A percentile compares a stretch with the other conserved stretches of the same genome.
Conservation (phyloP, 371 early-diverging fungal species). For the Mucor velutinosus region DNA sequence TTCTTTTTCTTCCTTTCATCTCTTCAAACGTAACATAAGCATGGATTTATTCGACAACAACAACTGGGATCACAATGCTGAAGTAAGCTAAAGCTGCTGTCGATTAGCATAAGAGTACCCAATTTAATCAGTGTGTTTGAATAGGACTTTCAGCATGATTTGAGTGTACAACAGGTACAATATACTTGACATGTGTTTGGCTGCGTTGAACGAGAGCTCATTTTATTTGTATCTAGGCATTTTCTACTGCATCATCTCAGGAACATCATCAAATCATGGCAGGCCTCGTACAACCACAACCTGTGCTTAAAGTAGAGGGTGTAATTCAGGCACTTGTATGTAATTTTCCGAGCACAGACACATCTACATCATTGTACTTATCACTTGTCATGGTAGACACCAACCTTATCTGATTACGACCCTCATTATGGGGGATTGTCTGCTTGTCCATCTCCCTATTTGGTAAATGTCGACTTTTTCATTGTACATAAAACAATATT, state of each 20-base stretch:
- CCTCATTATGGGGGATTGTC: slow-evolving; percentile 17
- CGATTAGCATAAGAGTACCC: neutral
- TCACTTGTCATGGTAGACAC: slow-evolving; percentile 8
- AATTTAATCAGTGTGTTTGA: neutral
- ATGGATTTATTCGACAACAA: slow-evolving; percentile 1
- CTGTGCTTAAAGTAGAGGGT: slow-evolving; percentile 17
- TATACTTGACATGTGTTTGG: neutral
- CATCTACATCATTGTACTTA: neutral
- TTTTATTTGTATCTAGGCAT: neutral
- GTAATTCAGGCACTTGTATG: slow-evolving; percentile 19
- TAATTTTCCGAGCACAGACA: slow-evolving; percentile 2
- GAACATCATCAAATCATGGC: slow-evolving; percentile 14
- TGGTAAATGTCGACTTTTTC: neutral
- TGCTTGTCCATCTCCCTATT: slow-evolving; percentile 15
- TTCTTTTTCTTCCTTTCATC: neutral
- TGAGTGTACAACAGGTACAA: slow-evolving; percentile 1
- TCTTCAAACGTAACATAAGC: neutral
- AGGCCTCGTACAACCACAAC: slow-evolving; percentile 16
- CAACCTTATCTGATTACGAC: slow-evolving; percentile 14
- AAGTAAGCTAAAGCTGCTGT: neutral
- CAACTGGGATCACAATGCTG: neutral
- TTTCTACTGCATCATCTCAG: slow-evolving; percentile 1
- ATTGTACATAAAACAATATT: neutral
- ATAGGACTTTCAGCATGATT: neutral
- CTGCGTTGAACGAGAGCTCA: neutral